A percentile compares a stretch with the other conserved stretches of the same genome.
Evolutionary conservation across 106 monocot species (phyloP).

Genomic region (Hemerocallis citrina): DNA sequence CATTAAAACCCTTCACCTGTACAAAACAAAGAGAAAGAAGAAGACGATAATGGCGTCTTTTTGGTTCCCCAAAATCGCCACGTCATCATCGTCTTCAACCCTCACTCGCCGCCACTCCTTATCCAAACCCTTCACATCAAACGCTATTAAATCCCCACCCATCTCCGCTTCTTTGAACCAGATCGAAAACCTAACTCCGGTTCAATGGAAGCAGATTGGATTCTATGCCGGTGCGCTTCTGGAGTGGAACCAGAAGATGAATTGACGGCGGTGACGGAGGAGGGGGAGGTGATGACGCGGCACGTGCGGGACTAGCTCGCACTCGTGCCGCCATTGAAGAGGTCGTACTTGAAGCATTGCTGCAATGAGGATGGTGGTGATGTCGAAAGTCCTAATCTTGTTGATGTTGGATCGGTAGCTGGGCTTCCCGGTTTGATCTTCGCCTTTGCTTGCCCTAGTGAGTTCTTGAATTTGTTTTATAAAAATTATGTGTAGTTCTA

Average conservation of each 20-base stretch:
- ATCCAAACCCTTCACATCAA: neutral
- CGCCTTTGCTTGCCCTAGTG: conserved; percentile 79
- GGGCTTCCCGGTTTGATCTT: conserved; percentile 82
- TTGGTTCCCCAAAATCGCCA: too few species aligned
- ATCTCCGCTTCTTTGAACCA: neutral
- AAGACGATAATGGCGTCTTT: too few species aligned
- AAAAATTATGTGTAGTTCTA: neutral
- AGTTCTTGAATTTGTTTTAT: neutral
- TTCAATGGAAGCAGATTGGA: conserved; percentile 63
- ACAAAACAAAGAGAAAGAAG: too few species aligned
- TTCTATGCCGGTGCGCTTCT: conserved; percentile 68
- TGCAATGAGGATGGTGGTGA: conserved; percentile 15
- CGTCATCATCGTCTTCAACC: neutral
- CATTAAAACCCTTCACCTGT: too few species aligned
- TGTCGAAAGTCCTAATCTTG: conserved; percentile 33
- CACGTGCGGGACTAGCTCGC: conserved; percentile 91
- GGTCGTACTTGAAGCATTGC: conserved; percentile 38
- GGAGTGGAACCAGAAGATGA: conserved; percentile 96
- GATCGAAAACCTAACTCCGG: conserved; percentile 35
- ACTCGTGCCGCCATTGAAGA: conserved; percentile 43
- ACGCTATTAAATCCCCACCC: neutral
- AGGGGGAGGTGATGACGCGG: conserved; percentile 73
- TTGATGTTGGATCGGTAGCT: conserved; percentile 89
- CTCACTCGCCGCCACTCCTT: neutral
- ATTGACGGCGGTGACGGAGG: conserved; percentile 82